A percentile compares a stretch with the other conserved stretches of the same genome.
These are phyloP conservation scores for Periglandula ipomoeae DNA, from an alignment of 2,329 filamentous ascomycete genomes.

Conservation along the genomic window DNA sequence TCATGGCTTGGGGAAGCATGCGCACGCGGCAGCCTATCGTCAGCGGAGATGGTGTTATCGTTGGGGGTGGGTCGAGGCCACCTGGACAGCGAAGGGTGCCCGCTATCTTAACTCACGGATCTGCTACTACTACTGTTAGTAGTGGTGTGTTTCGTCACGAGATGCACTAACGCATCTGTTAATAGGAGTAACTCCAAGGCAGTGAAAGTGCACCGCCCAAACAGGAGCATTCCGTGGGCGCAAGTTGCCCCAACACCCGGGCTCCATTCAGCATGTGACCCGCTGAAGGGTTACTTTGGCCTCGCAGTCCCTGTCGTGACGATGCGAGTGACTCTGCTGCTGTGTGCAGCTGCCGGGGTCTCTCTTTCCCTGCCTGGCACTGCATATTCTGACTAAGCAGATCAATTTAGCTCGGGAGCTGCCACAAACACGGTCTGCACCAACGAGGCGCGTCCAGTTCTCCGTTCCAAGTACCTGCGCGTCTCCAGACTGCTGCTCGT, in stretches of 20 bases:
- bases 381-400: not conserved
- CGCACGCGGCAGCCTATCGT: slow-evolving; percentile 6
- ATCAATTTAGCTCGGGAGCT: too few relatives aligned
- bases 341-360: not conserved
- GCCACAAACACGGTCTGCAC: too few relatives aligned
- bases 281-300: slow-evolving; percentile 1
- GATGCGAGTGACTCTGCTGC: not conserved
- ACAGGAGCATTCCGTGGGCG: too few relatives aligned
- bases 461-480: not conserved
- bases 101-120: too few relatives aligned
- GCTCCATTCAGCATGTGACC: slow-evolving; percentile 4
- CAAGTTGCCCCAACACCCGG: not conserved
- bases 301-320: not conserved
- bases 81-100: not conserved
- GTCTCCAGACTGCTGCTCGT: not conserved
- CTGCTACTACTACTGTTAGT: too few relatives aligned
- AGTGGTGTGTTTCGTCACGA: too few relatives aligned
- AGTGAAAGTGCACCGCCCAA: too few relatives aligned
- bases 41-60: not conserved
- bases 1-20: slow-evolving; percentile 9
- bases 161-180: too few relatives aligned
- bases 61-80: not conserved
- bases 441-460: too few relatives aligned
- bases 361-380: too few relatives aligned
- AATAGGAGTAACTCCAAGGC: too few relatives aligned